A percentile compares a stretch with the other conserved stretches of the same genome.
Evolutionary conservation across 805 yeast species (phyloP).

Genomic region (Pichia cabralensis): DNA sequence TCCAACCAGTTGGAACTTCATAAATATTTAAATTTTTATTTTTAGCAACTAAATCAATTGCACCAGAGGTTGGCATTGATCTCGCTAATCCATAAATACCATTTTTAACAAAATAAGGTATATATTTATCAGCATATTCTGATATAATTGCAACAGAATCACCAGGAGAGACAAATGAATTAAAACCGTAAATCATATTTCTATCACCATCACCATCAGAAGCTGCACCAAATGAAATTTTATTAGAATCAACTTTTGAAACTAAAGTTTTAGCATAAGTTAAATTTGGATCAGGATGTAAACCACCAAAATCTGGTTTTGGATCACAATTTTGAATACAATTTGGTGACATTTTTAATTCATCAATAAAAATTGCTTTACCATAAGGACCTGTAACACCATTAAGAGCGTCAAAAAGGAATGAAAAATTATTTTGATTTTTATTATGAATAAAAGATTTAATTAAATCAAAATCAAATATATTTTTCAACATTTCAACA

Average conservation of each 20-base stretch:
- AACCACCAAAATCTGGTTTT: conserved; percentile 88
- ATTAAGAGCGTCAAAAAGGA: conserved; percentile 81
- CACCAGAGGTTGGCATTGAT: conserved; percentile 95
- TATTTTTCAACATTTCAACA: conserved; percentile 66
- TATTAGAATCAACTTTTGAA: conserved; percentile 68
- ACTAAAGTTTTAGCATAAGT: conserved; percentile 89
- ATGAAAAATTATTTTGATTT: conserved; percentile 47
- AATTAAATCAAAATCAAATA: conserved; percentile 82
- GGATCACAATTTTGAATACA: conserved; percentile 76
- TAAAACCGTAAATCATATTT: conserved; percentile 95
- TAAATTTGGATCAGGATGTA: conserved; percentile 96
- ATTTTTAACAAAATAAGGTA: conserved; percentile 82
- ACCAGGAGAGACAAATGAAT: conserved; percentile 94
- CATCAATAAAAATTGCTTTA: conserved; percentile 68
- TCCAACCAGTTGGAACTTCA: conserved; percentile 99
- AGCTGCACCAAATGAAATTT: conserved; percentile 93
- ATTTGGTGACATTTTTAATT: conserved; percentile 63
- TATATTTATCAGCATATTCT: conserved; percentile 75
- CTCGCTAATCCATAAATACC: conserved; percentile 93
- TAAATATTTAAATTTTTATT: conserved; percentile 63
- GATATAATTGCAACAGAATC: conserved; percentile 97
- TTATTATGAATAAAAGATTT: conserved; percentile 57
- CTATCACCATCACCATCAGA: conserved; percentile 99
- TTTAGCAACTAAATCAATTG: conserved; percentile 85
- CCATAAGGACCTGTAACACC: conserved; percentile 99